Base-by-base conservation (phyloP, 2,329 filamentous ascomycete genomes). In the Verticillium alfalfae region DNA sequence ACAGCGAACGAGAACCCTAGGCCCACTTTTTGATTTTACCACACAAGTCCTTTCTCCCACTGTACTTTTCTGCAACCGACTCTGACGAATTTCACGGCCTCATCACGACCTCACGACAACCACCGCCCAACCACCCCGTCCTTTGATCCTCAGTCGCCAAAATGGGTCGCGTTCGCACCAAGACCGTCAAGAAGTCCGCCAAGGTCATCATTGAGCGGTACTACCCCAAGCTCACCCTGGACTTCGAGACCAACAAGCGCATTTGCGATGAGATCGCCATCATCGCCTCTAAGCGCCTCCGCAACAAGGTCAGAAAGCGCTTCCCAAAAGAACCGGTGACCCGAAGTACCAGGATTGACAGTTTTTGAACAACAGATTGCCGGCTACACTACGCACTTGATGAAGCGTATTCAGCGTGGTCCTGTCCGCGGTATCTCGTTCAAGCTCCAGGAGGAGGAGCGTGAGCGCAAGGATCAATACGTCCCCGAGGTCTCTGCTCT, bases 361-460 rank as follows among this genome's bases (percentile, higher is more conserved):
- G 55, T 31, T 39, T 7, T 56, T 31, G 56, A 52, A 58, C 26
- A 64, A 60, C 70, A 94, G 92, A 96, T 97, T 84, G 93, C 95
- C 76, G 95, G 95, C 75, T 98, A 97, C 89, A 97, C 94, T 75
- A 98, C 95, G 71, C 93, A 96, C 79, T 80, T 96, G 82, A 99
- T 99, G 96, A 98, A 98, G 90, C 95, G 95, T 83, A 99, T 99
- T 75, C 95, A 98, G 87, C 93, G 95, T 80, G 95, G 95, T 70
- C 95, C 95, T 70, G 95, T 99, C 82, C 96, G 95, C 75, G 95
- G 95, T 86, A 99, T 99, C 84, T 99, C 96, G 82, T 99, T 99
- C 93, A 99, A 99, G 89, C 92, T 99, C 66, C 95, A 99, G 85
- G 95, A 99, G 86, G 95, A 99, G 87, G 95, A 99, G 90, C 92